phyloP scores from a whole-genome alignment of 805 yeast species.

The Nakazawaea ernobii region DNA sequence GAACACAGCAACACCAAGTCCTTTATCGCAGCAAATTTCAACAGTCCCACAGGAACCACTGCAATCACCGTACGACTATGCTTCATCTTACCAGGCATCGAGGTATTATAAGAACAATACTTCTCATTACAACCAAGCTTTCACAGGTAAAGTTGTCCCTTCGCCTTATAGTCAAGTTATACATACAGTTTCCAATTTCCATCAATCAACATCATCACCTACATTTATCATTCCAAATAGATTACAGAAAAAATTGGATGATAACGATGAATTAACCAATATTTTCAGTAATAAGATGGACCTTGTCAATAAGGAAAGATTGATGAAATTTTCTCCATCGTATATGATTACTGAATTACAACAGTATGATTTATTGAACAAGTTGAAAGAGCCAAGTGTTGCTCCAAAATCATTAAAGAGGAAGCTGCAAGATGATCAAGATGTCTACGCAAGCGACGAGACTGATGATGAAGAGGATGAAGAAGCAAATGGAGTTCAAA shows the following conservation, averaged over 20 bases:
- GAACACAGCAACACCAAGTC: neutral
- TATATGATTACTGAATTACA: slow-evolving; percentile 7
- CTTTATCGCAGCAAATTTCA: neutral
- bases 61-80: neutral
- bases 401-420: slow-evolving; percentile 1
- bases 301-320: slow-evolving; percentile 6
- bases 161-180: slow-evolving; percentile 6
- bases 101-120: neutral
- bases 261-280: neutral
- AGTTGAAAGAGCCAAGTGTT: slow-evolving; percentile 1
- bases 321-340: slow-evolving; percentile 5
- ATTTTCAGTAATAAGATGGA: slow-evolving; percentile 6
- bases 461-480: slow-evolving; percentile 18
- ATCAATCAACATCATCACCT: slow-evolving; percentile 4
- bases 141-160: slow-evolving; percentile 7
- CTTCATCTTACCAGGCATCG: neutral
- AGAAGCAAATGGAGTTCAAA: slow-evolving; percentile 14
- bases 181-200: slow-evolving; percentile 4
- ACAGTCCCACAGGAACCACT: neutral
- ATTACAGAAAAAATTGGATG: slow-evolving; percentile 2
- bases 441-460: slow-evolving; percentile 27
- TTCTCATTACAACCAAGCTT: neutral
- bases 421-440: slow-evolving; percentile 4
- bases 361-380: slow-evolving; percentile 2
- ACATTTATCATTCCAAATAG: slow-evolving; percentile 6